These are phyloP conservation scores for Aegle marmelos DNA, from an alignment of 345 rosid genomes.

Conservation along the genomic window DNA sequence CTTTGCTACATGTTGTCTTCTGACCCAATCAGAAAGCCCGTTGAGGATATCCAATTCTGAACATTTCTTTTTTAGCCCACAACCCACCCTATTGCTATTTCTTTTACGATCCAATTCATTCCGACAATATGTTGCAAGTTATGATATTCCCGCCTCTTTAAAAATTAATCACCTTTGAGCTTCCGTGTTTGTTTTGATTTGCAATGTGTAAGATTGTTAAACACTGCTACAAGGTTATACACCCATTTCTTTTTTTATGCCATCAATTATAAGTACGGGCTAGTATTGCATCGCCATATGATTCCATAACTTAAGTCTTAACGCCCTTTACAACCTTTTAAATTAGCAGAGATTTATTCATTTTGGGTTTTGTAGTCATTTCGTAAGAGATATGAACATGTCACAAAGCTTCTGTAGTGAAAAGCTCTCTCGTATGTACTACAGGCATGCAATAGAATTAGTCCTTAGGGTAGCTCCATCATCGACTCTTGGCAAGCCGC, in stretches of 20 bases:
- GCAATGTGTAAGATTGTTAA: too few relatives aligned
- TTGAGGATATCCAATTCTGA: neutral
- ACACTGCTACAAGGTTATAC: too few relatives aligned
- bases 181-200: too few relatives aligned
- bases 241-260: too few relatives aligned
- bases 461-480: conserved; percentile 10
- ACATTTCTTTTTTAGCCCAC: neutral
- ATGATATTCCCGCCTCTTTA: too few relatives aligned
- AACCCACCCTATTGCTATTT: too few relatives aligned
- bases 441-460: conserved; percentile 7
- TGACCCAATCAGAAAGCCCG: too few relatives aligned
- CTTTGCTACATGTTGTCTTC: neutral
- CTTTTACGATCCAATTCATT: too few relatives aligned
- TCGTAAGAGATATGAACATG: conserved; percentile 6
- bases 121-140: too few relatives aligned
- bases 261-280: neutral
- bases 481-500: conserved; percentile 11
- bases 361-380: conserved; percentile 7
- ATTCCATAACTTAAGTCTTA: neutral
- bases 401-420: conserved; percentile 11
- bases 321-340: neutral
- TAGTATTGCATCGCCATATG: neutral
- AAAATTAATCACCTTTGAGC: too few relatives aligned
- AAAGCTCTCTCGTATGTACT: conserved; percentile 16
- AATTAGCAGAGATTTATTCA: conserved; percentile 4